phyloP scores from a whole-genome alignment of 805 yeast species.

The Candida argentea region DNA sequence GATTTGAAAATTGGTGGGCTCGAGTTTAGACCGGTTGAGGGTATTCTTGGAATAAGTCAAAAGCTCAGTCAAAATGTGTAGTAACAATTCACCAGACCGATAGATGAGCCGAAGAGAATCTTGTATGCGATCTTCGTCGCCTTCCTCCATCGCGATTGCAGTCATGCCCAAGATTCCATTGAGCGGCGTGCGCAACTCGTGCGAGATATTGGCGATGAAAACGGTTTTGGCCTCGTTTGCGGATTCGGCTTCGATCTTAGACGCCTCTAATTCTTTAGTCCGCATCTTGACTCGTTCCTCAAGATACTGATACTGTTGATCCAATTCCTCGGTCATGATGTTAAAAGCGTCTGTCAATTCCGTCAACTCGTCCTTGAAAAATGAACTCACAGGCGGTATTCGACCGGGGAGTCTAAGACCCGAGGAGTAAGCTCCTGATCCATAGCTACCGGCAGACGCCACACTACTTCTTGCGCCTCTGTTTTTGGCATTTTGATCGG shows the following conservation, averaged over 20 bases:
- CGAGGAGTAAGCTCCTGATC: constrained; percentile 30
- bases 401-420: constrained; percentile 30
- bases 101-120: constrained; percentile 73
- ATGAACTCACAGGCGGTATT: constrained; percentile 28
- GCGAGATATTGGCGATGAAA: constrained; percentile 85
- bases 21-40: constrained; percentile 70
- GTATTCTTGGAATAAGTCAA: constrained; percentile 91
- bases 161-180: constrained; percentile 97
- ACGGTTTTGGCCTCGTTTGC: constrained; percentile 97
- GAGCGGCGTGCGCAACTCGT: constrained; percentile 89
- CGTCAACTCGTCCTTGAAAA: constrained; percentile 75
- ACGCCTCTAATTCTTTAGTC: constrained; percentile 80
- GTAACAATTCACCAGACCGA: constrained; percentile 80
- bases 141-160: constrained; percentile 84
- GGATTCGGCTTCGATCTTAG: constrained; percentile 81
- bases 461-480: constrained; percentile 13
- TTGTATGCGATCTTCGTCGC: constrained; percentile 55
- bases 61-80: constrained; percentile 84
- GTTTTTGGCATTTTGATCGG: no score
- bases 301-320: constrained; percentile 69
- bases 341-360: constrained; percentile 85
- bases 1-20: constrained; percentile 70
- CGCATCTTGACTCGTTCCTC: constrained; percentile 84
- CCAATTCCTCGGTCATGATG: constrained; percentile 81
- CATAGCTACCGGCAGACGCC: constrained; percentile 19